Conservation (phyloP, 768 basidiomycete genomes). For the Chlorophyllum brunneum region DNA sequence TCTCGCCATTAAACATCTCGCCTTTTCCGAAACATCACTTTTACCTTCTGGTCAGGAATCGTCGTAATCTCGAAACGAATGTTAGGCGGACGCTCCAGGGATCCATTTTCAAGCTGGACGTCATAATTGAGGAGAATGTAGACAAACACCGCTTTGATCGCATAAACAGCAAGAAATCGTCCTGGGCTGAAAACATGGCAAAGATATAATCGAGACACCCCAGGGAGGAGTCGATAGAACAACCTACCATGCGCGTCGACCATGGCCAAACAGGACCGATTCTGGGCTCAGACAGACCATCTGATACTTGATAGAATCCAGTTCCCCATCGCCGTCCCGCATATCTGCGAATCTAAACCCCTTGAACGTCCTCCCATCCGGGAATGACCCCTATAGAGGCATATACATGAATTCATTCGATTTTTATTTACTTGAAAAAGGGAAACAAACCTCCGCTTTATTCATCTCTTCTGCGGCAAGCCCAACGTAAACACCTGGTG, state of each 20-base stretch:
- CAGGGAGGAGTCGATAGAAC: not conserved
- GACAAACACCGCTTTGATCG: constrained; percentile 34
- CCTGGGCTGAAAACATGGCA: constrained; percentile 27
- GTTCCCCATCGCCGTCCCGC: constrained; percentile 18
- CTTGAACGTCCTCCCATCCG: constrained; percentile 31
- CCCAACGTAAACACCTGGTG: constrained; percentile 20
- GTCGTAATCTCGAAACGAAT: not conserved
- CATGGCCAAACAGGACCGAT: constrained; percentile 28
- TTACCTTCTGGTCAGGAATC: constrained; percentile 5
- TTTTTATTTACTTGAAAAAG: not conserved
- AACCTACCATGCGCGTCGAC: constrained; percentile 26
- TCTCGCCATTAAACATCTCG: too few relatives aligned
- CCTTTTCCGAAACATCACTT: constrained; percentile 3
- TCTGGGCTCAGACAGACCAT: constrained; percentile 23
- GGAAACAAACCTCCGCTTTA: constrained; percentile 19
- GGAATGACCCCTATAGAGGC: constrained; percentile 15
- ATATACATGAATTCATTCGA: not conserved
- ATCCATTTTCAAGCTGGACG: constrained; percentile 20
- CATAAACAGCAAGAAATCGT: constrained; percentile 36
- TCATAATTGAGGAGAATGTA: constrained; percentile 36
- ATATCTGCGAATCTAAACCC: constrained; percentile 33
- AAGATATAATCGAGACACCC: not conserved
- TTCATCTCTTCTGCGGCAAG: constrained; percentile 28
- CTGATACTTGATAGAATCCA: constrained; percentile 21
- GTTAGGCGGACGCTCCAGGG: not conserved